Conservation (phyloP, 148 eudicot species). For the Vaccinium myrtillus region DNA sequence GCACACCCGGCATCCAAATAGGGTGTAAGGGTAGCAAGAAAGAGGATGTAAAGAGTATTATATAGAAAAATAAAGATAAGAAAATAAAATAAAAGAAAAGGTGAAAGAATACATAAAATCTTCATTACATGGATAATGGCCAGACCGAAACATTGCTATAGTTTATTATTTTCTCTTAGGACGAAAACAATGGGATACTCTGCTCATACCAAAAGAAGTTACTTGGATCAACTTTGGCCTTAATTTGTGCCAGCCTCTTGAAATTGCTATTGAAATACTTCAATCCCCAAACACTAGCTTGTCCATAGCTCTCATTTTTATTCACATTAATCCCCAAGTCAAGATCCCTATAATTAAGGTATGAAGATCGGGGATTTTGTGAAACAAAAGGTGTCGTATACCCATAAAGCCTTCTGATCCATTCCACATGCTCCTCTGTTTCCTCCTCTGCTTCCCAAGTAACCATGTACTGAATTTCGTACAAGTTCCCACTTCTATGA, state of each 20-base stretch:
- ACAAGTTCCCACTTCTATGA: constrained; percentile 39
- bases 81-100: background rate
- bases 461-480: constrained; percentile 31
- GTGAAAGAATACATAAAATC: background rate
- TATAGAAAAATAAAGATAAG: background rate
- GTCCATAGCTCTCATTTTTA: no score
- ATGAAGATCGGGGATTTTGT: constrained; percentile 33
- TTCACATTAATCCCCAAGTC: no score
- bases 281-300: no score
- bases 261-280: no score
- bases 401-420: background rate
- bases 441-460: constrained; percentile 31
- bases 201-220: no score
- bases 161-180: no score
- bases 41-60: background rate
- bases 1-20: no score
- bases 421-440: constrained; percentile 1
- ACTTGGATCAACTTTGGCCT: no score
- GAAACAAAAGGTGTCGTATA: constrained; percentile 42
- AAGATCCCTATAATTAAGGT: constrained; percentile 39
- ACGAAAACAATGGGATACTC: no score
- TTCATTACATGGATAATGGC: background rate
- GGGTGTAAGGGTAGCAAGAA: background rate
- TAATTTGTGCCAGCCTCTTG: no score
- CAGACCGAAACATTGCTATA: background rate